Percentiles rank a stretch among this genome's conserved stretches.
These are phyloP conservation scores for Hibiscus tridactylites DNA, from an alignment of 345 rosid species.

Conservation along the genomic window DNA sequence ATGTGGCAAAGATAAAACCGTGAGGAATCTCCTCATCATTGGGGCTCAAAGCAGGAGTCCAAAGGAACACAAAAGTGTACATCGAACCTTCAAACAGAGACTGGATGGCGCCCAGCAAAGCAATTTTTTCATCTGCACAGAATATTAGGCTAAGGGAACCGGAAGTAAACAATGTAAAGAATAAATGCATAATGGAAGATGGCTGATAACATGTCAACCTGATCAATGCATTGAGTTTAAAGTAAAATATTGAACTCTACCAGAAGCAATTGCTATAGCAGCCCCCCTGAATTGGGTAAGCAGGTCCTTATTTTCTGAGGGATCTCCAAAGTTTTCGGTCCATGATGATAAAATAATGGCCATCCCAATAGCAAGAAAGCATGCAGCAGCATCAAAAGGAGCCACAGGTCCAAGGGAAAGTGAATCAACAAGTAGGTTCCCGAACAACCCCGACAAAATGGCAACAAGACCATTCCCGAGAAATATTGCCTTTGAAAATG, in stretches of 20 bases:
- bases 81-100: slow-evolving; percentile 95
- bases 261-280: slow-evolving; percentile 90
- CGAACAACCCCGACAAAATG: slow-evolving; percentile 72
- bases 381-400: slow-evolving; percentile 94
- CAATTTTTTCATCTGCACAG: slow-evolving; percentile 80
- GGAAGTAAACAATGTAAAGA: slow-evolving; percentile 4
- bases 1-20: slow-evolving; percentile 92
- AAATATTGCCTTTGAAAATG: slow-evolving; percentile 93
- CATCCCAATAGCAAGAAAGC: slow-evolving; percentile 94
- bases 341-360: slow-evolving; percentile 72
- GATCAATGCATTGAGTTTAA: slow-evolving; percentile 8
- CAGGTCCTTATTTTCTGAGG: slow-evolving; percentile 84
- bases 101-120: slow-evolving; percentile 90
- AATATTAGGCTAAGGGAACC: slow-evolving; percentile 2
- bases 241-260: slow-evolving; percentile 30
- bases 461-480: slow-evolving; percentile 95
- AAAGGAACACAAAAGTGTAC: slow-evolving; percentile 97
- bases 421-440: slow-evolving; percentile 73
- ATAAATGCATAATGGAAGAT: neutral
- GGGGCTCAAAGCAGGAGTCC: slow-evolving; percentile 97
- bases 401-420: slow-evolving; percentile 86
- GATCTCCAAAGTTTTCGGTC: slow-evolving; percentile 85
- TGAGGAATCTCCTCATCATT: slow-evolving; percentile 90
- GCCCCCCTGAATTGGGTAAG: slow-evolving; percentile 89
- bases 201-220: neutral